phyloP scores from a whole-genome alignment of 2,329 filamentous ascomycete genomes.

The Colletotrichum tropicicola region DNA sequence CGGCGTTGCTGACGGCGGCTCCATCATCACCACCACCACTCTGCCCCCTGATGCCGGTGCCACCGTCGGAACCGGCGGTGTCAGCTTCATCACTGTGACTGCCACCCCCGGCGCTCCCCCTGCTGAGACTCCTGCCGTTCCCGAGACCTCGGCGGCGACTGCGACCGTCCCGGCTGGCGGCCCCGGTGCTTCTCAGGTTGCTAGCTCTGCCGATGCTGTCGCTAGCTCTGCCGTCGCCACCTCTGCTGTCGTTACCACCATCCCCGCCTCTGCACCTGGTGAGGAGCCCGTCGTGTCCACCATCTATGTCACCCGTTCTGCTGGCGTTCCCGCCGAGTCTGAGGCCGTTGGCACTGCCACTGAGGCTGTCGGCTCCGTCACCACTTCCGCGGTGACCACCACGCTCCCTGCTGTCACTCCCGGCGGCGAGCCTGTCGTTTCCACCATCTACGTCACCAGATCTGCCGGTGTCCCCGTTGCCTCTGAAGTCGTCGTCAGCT shows the following conservation, averaged over 20 bases:
- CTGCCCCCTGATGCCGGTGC: slow-evolving; percentile 26
- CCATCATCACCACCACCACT: slow-evolving; percentile 28
- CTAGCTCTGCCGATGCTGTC: not conserved
- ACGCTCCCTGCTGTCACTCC: not conserved
- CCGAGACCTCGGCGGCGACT: slow-evolving; percentile 15
- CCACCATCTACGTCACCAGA: slow-evolving; percentile 8
- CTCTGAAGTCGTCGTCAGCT: not conserved
- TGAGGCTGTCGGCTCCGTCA: not conserved
- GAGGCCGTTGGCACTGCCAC: not conserved
- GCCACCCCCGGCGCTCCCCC: slow-evolving; percentile 25
- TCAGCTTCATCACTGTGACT: slow-evolving; percentile 27
- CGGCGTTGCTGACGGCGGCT: slow-evolving; percentile 14
- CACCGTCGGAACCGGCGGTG: slow-evolving; percentile 28
- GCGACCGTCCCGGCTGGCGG: not conserved
- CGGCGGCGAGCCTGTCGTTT: not conserved
- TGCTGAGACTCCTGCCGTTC: slow-evolving; percentile 7
- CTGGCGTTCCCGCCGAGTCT: not conserved
- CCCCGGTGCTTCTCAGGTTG: not conserved
- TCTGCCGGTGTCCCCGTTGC: not conserved
- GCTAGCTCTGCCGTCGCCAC: slow-evolving; percentile 4
- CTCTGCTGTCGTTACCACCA: slow-evolving; percentile 12
- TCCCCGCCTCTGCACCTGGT: not conserved
- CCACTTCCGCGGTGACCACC: slow-evolving; percentile 11
- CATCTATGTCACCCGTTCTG: slow-evolving; percentile 18
- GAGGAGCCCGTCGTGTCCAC: slow-evolving; percentile 11